Percentiles rank a stretch among this genome's conserved stretches.
Conservation (phyloP, 139 green algal species). For the Chlorella sp. region DNA sequence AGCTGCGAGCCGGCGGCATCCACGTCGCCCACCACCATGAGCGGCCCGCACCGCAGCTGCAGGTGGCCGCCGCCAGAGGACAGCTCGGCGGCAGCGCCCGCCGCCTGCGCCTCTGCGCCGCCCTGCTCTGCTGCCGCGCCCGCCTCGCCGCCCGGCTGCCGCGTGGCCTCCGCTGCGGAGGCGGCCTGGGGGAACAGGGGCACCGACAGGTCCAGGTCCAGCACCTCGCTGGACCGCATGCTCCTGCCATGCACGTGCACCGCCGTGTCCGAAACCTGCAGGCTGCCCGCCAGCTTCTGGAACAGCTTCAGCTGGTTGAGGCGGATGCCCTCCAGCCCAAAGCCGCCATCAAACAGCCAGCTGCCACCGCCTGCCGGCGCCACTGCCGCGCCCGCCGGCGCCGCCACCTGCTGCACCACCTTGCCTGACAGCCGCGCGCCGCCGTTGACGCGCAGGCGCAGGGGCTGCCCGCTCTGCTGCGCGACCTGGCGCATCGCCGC, state of each 20-base stretch:
- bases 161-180: not conserved
- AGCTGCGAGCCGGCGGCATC: slow-evolving; percentile 21
- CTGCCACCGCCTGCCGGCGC: not conserved
- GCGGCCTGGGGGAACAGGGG: slow-evolving; percentile 30
- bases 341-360: slow-evolving; percentile 44
- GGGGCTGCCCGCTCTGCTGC: slow-evolving; percentile 34
- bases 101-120: not conserved
- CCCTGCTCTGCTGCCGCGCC: no score
- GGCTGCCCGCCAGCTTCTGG: slow-evolving; percentile 43
- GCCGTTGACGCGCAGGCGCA: slow-evolving; percentile 55
- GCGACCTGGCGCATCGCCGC: slow-evolving; percentile 22
- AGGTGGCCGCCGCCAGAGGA: slow-evolving; percentile 48
- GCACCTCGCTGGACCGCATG: slow-evolving; percentile 51
- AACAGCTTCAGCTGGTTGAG: slow-evolving; percentile 73
- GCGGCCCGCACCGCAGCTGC: slow-evolving; percentile 50
- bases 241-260: slow-evolving; percentile 50
- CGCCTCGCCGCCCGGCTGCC: not conserved
- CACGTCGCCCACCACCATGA: slow-evolving; percentile 43
- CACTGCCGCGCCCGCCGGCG: not conserved
- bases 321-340: slow-evolving; percentile 60
- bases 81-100: no score
- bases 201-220: slow-evolving; percentile 74
- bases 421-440: slow-evolving; percentile 17
- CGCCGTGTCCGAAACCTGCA: slow-evolving; percentile 34
- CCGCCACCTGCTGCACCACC: not conserved